Conservation (phyloP, 2,329 filamentous ascomycete species). For the Monosporascus sp. region DNA sequence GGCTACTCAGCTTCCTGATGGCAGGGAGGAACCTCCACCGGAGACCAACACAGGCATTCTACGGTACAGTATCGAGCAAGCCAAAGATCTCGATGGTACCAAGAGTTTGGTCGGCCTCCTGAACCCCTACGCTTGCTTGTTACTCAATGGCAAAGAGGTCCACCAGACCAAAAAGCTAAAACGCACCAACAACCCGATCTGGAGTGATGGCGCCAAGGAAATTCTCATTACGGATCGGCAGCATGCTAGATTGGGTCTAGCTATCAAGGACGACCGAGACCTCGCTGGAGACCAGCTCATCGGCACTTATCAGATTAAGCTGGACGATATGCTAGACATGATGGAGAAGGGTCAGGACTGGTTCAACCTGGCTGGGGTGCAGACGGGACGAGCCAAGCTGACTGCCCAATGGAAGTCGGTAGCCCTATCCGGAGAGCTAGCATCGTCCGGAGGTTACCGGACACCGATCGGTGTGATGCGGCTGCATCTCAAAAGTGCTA, state of each 20-base stretch:
- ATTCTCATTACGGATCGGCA: conserved; percentile 92
- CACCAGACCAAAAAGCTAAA: conserved; percentile 89
- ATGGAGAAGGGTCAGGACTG: conserved; percentile 93
- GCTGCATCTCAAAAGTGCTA: conserved; percentile 81
- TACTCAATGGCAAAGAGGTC: conserved; percentile 89
- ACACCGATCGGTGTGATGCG: conserved; percentile 94
- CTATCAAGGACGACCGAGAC: conserved; percentile 93
- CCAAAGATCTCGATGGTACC: conserved; percentile 87
- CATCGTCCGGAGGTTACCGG: conserved; percentile 80
- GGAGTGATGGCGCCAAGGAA: conserved; percentile 88
- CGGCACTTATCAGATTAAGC: conserved; percentile 89
- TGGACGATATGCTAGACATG: conserved; percentile 87
- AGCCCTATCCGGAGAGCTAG: conserved; percentile 69
- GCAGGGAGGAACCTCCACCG: conserved; percentile 72
- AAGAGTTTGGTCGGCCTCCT: conserved; percentile 90
- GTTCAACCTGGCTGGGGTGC: conserved; percentile 81
- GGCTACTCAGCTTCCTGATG: conserved; percentile 65
- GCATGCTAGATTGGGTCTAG: conserved; percentile 81
- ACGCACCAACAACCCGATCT: conserved; percentile 95
- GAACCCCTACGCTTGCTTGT: conserved; percentile 82
- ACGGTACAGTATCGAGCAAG: conserved; percentile 88
- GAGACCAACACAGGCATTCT: conserved; percentile 92
- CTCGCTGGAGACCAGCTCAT: conserved; percentile 76
- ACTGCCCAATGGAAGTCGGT: conserved; percentile 94
- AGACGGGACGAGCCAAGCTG: conserved; percentile 84